Percentiles rank a stretch among this genome's conserved stretches.
Conservation (phyloP, 176 grass and related monocot genomes). For the Cymbopogon citratus region DNA sequence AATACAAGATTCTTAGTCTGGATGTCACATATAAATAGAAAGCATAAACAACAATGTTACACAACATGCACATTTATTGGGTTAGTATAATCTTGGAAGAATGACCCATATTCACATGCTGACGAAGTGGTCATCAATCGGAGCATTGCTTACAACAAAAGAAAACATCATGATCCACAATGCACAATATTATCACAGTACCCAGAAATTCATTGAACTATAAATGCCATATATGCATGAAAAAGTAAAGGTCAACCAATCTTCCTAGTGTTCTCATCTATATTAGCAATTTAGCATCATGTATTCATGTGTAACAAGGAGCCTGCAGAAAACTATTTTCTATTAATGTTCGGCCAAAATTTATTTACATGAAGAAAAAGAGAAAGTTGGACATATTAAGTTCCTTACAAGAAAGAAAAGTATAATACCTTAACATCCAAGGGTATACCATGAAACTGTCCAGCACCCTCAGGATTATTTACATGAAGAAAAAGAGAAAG, state of each 20-base stretch:
- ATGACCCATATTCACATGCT: neutral
- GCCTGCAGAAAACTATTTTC: neutral
- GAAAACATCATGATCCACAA: neutral
- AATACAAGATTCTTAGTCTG: neutral
- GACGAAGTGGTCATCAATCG: neutral
- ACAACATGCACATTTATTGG: neutral
- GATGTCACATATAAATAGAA: neutral
- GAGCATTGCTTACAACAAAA: neutral
- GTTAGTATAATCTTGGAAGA: neutral
- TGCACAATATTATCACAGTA: neutral
- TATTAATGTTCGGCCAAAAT: neutral
- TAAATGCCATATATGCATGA: neutral
- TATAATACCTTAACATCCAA: conserved; percentile 83
- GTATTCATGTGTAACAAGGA: neutral
- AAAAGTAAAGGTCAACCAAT: neutral
- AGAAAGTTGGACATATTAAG: neutral
- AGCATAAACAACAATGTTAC: neutral
- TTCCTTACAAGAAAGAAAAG: conserved; percentile 5
- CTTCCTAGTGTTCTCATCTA: neutral
- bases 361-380: neutral
- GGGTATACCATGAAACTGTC: conserved; percentile 95
- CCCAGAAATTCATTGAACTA: no score
- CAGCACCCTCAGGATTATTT: conserved; percentile 62
- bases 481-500: neutral
- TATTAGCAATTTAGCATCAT: neutral